Base-by-base conservation (phyloP, 2,329 filamentous ascomycete species). In the Aspergillus clavatus region DNA sequence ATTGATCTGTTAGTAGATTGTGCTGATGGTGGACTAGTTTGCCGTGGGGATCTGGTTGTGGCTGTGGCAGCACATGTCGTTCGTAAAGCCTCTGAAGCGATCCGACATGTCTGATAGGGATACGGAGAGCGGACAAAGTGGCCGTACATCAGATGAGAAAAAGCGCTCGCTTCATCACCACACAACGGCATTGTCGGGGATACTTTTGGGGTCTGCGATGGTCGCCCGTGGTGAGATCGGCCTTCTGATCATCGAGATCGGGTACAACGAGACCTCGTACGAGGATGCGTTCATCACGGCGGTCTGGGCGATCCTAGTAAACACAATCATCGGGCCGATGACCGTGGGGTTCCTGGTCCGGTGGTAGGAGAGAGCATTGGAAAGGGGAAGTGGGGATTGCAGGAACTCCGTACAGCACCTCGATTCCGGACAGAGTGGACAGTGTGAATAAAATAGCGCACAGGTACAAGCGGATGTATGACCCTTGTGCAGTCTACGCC, bases 181-280 rank as follows among this genome's bases (percentile, higher is more conserved):
- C 11, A 19, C 48, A 3, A 46, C 51, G 5, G 60, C 45, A 44
- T 52, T 59, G 4, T 54, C 59, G 1, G 61, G 46, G 1, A 33
- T 55, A 5, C 57, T 64, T 16, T 44, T 64, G 7, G 61, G 61
- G 3, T 61, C 60, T 12, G 61, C 61, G 3, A 64, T 63, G 61
- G 61, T 65, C 3, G 61, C 61, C 3, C 60, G 61, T 2, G 61
- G 61, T 16, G 61, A 65, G 39, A 65, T 65, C 31, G 61, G 61
- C 2, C 56, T 63, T 3, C 37, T 65, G 24, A 62, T 64, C 12
- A 61, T 63, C 12, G 61, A 65, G 36, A 57, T 65, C 6, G 61
- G 61, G 3, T 58, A 60, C 19, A 65, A 65, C 6, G 50, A 61
- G 27, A 62, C 60, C 2, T 60, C 64, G 24, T 70, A 72, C 1